Base-by-base conservation (phyloP, 2,329 filamentous ascomycete genomes). In the Coniochaeta sp. region DNA sequence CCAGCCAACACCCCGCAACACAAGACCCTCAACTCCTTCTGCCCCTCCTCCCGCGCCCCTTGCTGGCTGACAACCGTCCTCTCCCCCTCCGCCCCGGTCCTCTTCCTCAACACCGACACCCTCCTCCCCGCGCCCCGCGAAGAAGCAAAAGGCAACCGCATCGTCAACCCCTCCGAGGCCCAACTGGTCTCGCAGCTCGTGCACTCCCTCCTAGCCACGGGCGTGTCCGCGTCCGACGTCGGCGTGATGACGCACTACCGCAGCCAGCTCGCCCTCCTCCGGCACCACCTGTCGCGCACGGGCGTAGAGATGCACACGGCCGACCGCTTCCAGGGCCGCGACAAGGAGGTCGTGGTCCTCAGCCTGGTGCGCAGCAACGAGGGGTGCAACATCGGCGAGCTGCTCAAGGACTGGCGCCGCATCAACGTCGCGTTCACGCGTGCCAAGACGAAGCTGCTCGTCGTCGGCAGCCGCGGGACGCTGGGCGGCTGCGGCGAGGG, bases 161-260 rank as follows among this genome's bases (percentile, higher is more conserved):
- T 96, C 62, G 89, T 95, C 62, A 99, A 99, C 71, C 82, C 86
- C 0, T 81, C 86, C n/a, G 95, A 99, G 77, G 90, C 89, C 1
- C 83, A 81, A 1, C 79, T 97, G 19, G 86, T 90, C 17, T 83
- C 85, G 0, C 90, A 97, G 68, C 82, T 98, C 14, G 91, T 97
- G 19, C 84, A 92, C 62, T 82, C 86, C 0, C 82, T 99, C 3
- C 80, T 98, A 56, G 82, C 84, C 0, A 82, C 86, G 1, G 95
- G 95, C 28, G 83, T 98, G 0, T 78, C 89, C 0, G 82, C 89
- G 0, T 77, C 78, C 0, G 89, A 93, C 58, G 92, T 99, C 60
- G 95, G 95, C 55, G 89, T 99, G 65, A 97, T 99, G 77, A 97
- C 95, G 17, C 92, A 97, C 73, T 99, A 99, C 74, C 90, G 95